Base-by-base conservation (phyloP, 2,329 filamentous ascomycete species). In the Scedosporium aurantiacum region DNA sequence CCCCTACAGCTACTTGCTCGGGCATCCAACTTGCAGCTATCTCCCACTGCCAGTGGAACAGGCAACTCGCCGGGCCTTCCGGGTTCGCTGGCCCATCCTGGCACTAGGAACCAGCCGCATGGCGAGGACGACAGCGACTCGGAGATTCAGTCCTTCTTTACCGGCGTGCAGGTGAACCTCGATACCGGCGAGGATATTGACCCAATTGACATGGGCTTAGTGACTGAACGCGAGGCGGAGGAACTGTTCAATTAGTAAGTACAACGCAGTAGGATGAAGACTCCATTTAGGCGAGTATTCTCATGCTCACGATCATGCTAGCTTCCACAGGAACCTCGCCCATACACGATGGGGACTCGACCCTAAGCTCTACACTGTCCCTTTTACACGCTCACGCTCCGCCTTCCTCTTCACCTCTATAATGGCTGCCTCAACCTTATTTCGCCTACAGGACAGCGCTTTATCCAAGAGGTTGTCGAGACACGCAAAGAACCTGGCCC, bases 271-370 rank as follows among this genome's bases (percentile, higher is more conserved):
- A 28, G 27, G 27, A 28, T 28, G 27, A 28, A 28, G 27, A 28
- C 7, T 28, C 4, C 27, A 28, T 28, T 5, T 25, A 37, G 2
- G 2, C 4, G 16, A 23, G 25, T 16, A 23, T 2, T 27, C 23
- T n/a, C 3, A 2, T 18, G 5, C 23, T 52, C 16, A 41, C 23
- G 27, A 40, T 37, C 7, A 52, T 23, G 40, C 14, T 27, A 88
- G 85, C 67, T 90, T 89, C 66, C 84, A 88, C 67, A 78, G 84
- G 25, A 85, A 87, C 58, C 78, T 90, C 4, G 83, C 87, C 1
- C 87, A 90, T 69, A 90, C 87, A 0, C 75, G 87, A 69, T 90
- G 87, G 87, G 87, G 87, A 0, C 80, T 90, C 7, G 87, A 90
- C 65, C 85, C 86, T 1, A 70, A 80, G 14, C 74, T 90, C 4